Conservation (phyloP, 805 yeast species). For the Yarrowia yakushimensis region DNA sequence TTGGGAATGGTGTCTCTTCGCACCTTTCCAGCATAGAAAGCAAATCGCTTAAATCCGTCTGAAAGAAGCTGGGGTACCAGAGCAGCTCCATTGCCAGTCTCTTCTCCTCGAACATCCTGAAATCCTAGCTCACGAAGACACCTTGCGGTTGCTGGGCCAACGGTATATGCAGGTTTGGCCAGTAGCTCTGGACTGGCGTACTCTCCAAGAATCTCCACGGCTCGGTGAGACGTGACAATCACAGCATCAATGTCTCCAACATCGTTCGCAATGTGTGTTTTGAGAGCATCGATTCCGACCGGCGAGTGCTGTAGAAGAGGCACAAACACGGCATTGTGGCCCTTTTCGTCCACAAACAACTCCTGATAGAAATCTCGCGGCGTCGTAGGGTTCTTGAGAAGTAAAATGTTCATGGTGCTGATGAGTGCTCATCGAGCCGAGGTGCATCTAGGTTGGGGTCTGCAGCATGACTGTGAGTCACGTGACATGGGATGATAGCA, state of each 20-base stretch:
- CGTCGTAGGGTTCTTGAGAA: constrained; percentile 68
- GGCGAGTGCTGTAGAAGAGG: constrained; percentile 72
- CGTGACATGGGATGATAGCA: no score
- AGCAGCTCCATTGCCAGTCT: constrained; percentile 75
- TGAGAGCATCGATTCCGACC: constrained; percentile 46
- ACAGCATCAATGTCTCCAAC: constrained; percentile 49
- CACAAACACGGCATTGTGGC: constrained; percentile 52
- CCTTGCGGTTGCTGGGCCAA: constrained; percentile 82
- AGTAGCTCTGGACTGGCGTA: constrained; percentile 20
- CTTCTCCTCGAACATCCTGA: constrained; percentile 64
- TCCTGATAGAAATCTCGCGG: constrained; percentile 66
- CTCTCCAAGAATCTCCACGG: constrained; percentile 61
- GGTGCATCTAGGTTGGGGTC: constrained; percentile 6
- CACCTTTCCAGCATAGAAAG: constrained; percentile 83
- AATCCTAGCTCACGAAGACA: constrained; percentile 64
- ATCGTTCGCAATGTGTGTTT: constrained; percentile 44
- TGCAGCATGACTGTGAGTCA: not conserved
- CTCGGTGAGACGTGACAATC: constrained; percentile 85
- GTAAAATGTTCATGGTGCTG: constrained; percentile 34
- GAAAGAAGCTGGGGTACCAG: constrained; percentile 45
- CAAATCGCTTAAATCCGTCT: constrained; percentile 32
- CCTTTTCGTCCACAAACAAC: constrained; percentile 38
- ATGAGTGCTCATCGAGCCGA: not conserved
- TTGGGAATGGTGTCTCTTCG: constrained; percentile 78
- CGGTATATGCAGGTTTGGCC: constrained; percentile 62